These are phyloP conservation scores for Entoloma clypeatum DNA, from an alignment of 1,284 basidiomycete species.

Conservation along the genomic window DNA sequence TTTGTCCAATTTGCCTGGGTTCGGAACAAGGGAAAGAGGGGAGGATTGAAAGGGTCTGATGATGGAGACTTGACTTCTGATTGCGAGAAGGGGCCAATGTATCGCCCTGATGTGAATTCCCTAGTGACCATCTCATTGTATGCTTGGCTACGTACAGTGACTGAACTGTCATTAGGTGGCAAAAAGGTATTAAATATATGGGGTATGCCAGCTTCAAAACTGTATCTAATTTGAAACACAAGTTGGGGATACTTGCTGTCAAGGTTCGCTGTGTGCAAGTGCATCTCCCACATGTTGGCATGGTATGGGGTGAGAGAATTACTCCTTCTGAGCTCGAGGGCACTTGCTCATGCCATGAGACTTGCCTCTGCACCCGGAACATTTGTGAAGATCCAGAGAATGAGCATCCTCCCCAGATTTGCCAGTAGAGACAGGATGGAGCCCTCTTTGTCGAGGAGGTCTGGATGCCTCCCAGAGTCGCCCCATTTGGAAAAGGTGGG, in stretches of 20 bases:
- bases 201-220: slow-evolving; percentile 26
- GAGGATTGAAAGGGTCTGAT: slow-evolving; percentile 39
- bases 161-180: slow-evolving; percentile 25
- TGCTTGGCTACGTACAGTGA: slow-evolving; percentile 6
- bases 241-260: slow-evolving; percentile 20
- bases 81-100: slow-evolving; percentile 30
- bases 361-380: no score
- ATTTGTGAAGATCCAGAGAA: no score
- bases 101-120: slow-evolving; percentile 25
- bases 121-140: slow-evolving; percentile 17
- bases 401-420: no score
- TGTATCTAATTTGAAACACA: slow-evolving; percentile 9
- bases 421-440: no score
- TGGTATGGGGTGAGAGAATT: slow-evolving; percentile 16
- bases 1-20: slow-evolving; percentile 20
- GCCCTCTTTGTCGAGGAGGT: no score
- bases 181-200: slow-evolving; percentile 19
- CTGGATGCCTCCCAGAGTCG: no score
- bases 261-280: slow-evolving; percentile 18
- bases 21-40: slow-evolving; percentile 30
- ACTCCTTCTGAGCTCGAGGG: slow-evolving; percentile 18
- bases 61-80: slow-evolving; percentile 23
- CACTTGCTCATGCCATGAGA: no score
- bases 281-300: slow-evolving; percentile 21
- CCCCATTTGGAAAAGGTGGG: no score